phyloP scores from a whole-genome alignment of 768 basidiomycete species.

The Hygrophoropsis aurantiaca region DNA sequence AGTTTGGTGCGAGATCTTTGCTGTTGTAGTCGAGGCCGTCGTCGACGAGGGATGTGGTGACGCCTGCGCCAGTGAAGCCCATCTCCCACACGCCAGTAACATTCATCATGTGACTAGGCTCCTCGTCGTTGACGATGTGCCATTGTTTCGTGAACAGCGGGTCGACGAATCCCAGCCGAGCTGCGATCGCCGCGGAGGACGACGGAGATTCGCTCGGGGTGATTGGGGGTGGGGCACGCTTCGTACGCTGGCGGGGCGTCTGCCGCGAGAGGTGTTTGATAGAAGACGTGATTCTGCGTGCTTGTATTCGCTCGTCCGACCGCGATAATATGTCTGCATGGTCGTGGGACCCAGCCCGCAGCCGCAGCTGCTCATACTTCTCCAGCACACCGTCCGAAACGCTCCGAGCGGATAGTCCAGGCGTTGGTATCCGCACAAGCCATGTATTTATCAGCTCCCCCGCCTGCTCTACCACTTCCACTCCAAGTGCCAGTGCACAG shows the following conservation, averaged over 20 bases:
- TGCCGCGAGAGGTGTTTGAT: constrained; percentile 65
- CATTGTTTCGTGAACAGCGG: constrained; percentile 86
- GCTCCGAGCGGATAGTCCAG: constrained; percentile 29
- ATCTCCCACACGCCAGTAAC: constrained; percentile 90
- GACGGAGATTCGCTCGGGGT: constrained; percentile 20
- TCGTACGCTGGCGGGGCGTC: constrained; percentile 62
- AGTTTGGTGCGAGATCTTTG: constrained; percentile 86
- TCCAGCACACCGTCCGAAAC: constrained; percentile 49
- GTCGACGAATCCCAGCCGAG: constrained; percentile 69
- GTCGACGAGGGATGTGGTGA: constrained; percentile 88
- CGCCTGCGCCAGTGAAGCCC: constrained; percentile 84
- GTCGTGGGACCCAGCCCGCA: constrained; percentile 14
- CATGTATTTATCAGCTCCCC: constrained; percentile 83
- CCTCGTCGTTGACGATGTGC: constrained; percentile 91
- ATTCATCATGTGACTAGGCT: constrained; percentile 85
- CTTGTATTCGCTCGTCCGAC: constrained; percentile 38
- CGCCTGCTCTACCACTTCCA: constrained; percentile 85
- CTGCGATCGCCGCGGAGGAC: constrained; percentile 48
- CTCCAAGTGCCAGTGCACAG: constrained; percentile 59
- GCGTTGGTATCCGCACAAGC: constrained; percentile 64
- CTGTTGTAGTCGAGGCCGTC: constrained; percentile 92
- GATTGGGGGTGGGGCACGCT: constrained; percentile 55
- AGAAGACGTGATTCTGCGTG: constrained; percentile 50
- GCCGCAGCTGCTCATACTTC: constrained; percentile 45
- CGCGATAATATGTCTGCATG: constrained; percentile 35